phyloP scores from a whole-genome alignment of 768 basidiomycete genomes.

The Kwoniella sp. region DNA sequence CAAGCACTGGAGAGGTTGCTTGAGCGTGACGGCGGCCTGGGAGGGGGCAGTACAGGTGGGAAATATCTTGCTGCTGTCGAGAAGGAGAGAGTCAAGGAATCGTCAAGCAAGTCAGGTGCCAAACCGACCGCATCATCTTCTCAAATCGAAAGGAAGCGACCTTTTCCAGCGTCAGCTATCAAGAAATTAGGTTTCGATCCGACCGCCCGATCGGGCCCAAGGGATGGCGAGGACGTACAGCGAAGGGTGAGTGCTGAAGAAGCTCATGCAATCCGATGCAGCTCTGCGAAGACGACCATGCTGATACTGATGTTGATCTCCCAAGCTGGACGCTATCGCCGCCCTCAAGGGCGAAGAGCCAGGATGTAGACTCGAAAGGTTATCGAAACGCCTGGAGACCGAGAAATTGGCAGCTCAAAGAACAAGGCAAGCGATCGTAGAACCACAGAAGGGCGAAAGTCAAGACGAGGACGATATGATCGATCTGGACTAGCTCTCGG shows the following conservation, averaged over 20 bases:
- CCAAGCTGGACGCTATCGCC: slow-evolving; percentile 24
- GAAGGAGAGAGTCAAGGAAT: slow-evolving; percentile 17
- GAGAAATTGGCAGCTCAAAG: slow-evolving; percentile 2
- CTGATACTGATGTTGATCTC: neutral
- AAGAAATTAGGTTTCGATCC: slow-evolving; percentile 53
- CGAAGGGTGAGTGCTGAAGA: slow-evolving; percentile 37
- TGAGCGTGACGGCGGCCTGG: slow-evolving; percentile 64
- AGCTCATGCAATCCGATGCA: no score
- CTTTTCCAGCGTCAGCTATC: slow-evolving; percentile 43
- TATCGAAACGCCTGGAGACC: slow-evolving; percentile 17
- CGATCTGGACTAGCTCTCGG: slow-evolving; percentile 31
- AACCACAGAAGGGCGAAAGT: neutral
- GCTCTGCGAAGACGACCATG: neutral
- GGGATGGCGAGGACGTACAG: slow-evolving; percentile 26
- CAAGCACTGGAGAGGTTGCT: slow-evolving; percentile 65
- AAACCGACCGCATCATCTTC: neutral
- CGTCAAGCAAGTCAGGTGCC: slow-evolving; percentile 70
- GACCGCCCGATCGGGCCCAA: slow-evolving; percentile 19
- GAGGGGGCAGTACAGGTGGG: slow-evolving; percentile 62
- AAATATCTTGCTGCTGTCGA: slow-evolving; percentile 37
- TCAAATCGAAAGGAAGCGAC: slow-evolving; percentile 62
- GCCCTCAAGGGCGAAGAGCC: slow-evolving; percentile 20
- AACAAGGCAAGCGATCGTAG: slow-evolving; percentile 15
- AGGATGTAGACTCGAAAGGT: slow-evolving; percentile 18
- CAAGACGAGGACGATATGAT: slow-evolving; percentile 28